A percentile compares a stretch with the other conserved stretches of the same genome.
These are phyloP conservation scores for Hypoxylon sp. DNA, from an alignment of 2,329 filamentous ascomycete genomes.

Conservation along the genomic window DNA sequence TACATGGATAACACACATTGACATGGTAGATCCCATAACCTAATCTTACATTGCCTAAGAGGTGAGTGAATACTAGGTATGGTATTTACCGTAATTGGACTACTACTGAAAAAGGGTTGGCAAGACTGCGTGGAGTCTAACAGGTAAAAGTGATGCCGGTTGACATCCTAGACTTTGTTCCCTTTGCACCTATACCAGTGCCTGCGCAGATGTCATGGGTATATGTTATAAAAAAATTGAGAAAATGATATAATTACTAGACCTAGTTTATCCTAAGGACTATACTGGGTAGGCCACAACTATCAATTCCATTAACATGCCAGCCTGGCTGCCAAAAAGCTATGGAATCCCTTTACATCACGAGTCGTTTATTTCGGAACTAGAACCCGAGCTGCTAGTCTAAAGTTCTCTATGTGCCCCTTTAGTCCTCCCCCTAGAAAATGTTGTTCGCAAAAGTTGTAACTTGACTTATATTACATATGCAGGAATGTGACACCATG, in stretches of 20 bases:
- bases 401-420: neutral
- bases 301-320: neutral
- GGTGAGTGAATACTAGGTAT: conserved; percentile 1
- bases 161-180: neutral
- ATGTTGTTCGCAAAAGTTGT: neutral
- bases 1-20: neutral
- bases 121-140: neutral
- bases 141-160: conserved; percentile 1
- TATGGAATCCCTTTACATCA: neutral
- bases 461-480: conserved; percentile 21
- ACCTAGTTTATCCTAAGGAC: neutral
- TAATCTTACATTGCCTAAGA: conserved; percentile 4
- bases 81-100: neutral
- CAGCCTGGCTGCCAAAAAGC: neutral
- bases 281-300: neutral
- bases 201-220: neutral
- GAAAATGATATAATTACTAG: neutral
- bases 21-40: neutral
- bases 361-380: neutral
- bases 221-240: conserved; percentile 6
- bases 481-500: conserved; percentile 21
- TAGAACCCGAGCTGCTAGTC: neutral
- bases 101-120: conserved; percentile 6
- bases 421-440: neutral
- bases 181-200: neutral